Conservation (phyloP, 2,329 filamentous ascomycete genomes). For the Claviceps pusilla region DNA sequence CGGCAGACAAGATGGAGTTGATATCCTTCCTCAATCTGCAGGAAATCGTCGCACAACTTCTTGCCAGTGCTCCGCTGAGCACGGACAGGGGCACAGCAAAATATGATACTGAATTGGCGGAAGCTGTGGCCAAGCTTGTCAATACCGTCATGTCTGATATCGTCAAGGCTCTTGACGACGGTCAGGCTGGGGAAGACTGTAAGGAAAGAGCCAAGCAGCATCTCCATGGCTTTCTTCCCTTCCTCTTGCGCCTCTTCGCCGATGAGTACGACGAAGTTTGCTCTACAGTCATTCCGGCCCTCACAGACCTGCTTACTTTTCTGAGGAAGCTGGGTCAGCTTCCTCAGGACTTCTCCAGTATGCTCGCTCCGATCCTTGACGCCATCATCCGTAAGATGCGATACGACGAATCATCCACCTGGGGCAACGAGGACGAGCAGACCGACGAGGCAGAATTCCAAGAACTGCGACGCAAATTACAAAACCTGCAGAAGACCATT, state of each 20-base stretch:
- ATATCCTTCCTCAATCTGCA: conserved; percentile 80
- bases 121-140: conserved; percentile 87
- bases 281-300: conserved; percentile 82
- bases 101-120: conserved; percentile 91
- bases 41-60: conserved; percentile 71
- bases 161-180: conserved; percentile 67
- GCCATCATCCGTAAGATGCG: conserved; percentile 93
- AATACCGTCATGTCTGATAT: conserved; percentile 82
- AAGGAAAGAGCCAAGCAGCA: conserved; percentile 65
- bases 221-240: conserved; percentile 69
- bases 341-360: conserved; percentile 60
- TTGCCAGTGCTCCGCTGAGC: conserved; percentile 65
- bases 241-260: conserved; percentile 83
- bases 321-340: conserved; percentile 66
- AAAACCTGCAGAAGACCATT: conserved; percentile 83
- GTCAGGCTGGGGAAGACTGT: conserved; percentile 43
- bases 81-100: conserved; percentile 66
- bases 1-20: conserved; percentile 83
- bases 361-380: conserved; percentile 77
- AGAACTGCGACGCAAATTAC: conserved; percentile 77
- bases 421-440: conserved; percentile 88
- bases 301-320: conserved; percentile 84
- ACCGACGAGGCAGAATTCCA: conserved; percentile 97
- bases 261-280: conserved; percentile 98
- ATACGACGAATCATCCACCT: conserved; percentile 85